phyloP scores from a whole-genome alignment of 2,329 filamentous ascomycete genomes.

The Microdochium bolleyi region DNA sequence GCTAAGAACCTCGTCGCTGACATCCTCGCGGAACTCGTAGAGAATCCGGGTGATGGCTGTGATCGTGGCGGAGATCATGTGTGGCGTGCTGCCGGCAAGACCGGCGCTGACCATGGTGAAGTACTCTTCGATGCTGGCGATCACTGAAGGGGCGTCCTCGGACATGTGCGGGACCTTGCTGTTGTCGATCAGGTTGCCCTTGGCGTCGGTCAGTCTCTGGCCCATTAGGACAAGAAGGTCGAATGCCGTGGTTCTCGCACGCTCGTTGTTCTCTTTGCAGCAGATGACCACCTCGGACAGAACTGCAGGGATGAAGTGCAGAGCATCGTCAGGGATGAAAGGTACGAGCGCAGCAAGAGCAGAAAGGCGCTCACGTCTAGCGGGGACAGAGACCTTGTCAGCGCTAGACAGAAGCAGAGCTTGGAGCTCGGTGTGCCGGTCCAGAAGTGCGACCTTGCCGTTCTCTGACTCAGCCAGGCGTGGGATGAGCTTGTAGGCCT shows the following conservation, averaged over 20 bases:
- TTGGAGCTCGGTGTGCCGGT: constrained; percentile 74
- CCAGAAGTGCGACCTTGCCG: constrained; percentile 66
- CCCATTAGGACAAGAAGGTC: constrained; percentile 85
- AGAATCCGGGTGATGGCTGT: constrained; percentile 89
- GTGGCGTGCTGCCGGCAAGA: constrained; percentile 82
- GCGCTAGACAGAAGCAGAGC: constrained; percentile 69
- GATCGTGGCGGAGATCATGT: constrained; percentile 97
- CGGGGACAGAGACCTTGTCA: constrained; percentile 80
- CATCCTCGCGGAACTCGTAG: constrained; percentile 73
- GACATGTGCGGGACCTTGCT: constrained; percentile 84
- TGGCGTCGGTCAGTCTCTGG: constrained; percentile 60
- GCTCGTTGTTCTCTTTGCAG: constrained; percentile 97
- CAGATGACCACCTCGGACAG: constrained; percentile 92
- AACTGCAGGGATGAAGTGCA: constrained; percentile 89
- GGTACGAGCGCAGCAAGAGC: constrained; percentile 77
- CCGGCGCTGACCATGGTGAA: constrained; percentile 98
- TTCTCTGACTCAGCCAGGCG: constrained; percentile 74
- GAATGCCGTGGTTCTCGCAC: constrained; percentile 82
- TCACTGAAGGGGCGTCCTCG: constrained; percentile 64
- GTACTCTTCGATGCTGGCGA: constrained; percentile 85
- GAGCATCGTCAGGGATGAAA: constrained; percentile 65
- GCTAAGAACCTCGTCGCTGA: constrained; percentile 62
- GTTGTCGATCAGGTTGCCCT: constrained; percentile 72
- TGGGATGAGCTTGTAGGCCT: constrained; percentile 96
- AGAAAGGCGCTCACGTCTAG: constrained; percentile 75